These are phyloP conservation scores for Nemania serpens DNA, from an alignment of 2,329 filamentous ascomycete species.

Conservation along the genomic window DNA sequence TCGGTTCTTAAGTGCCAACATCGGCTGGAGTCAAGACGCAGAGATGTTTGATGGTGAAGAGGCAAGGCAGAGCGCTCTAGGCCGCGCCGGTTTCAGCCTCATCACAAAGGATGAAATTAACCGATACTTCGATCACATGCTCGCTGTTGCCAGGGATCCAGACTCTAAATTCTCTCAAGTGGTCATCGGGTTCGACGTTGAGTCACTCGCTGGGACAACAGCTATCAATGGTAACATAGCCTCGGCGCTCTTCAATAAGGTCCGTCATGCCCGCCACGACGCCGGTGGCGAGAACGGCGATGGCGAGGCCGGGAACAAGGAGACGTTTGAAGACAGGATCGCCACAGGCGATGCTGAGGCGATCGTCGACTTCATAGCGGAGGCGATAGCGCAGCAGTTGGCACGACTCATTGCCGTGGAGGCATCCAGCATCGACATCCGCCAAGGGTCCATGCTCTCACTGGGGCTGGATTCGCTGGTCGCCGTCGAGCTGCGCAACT, in stretches of 20 bases:
- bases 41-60: neutral
- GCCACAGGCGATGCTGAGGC: neutral
- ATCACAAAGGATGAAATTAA: slow-evolving; percentile 12
- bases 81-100: slow-evolving; percentile 13
- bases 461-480: slow-evolving; percentile 20
- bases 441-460: slow-evolving; percentile 12
- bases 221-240: slow-evolving; percentile 15
- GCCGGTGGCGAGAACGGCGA: too few species aligned
- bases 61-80: slow-evolving; percentile 3
- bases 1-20: slow-evolving; percentile 17
- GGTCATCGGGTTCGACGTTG: slow-evolving; percentile 20
- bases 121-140: slow-evolving; percentile 19
- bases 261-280: too few species aligned
- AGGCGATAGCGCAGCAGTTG: neutral
- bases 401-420: neutral
- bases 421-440: neutral
- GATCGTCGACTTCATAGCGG: neutral
- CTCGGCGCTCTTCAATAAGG: slow-evolving; percentile 18
- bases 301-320: too few species aligned
- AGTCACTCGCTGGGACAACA: slow-evolving; percentile 10
- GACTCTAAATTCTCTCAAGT: neutral
- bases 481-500: slow-evolving; percentile 22
- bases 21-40: slow-evolving; percentile 28
- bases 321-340: neutral
- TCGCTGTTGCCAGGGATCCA: neutral